phyloP scores from a whole-genome alignment of 345 rosid species.

The Syzygium aromaticum region DNA sequence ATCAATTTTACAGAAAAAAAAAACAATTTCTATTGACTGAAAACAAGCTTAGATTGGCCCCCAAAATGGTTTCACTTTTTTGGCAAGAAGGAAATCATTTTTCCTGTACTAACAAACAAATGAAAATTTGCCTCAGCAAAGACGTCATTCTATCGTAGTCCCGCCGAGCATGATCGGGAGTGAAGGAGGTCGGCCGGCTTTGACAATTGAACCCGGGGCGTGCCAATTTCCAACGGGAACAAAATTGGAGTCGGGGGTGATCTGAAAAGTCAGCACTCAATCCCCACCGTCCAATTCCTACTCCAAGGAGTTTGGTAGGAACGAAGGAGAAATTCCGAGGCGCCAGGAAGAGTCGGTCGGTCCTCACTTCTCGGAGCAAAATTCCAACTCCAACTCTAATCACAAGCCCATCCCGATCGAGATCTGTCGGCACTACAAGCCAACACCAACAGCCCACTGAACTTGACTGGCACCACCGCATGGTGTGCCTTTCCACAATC shows the following conservation, averaged over 20 bases:
- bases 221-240: neutral
- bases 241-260: neutral
- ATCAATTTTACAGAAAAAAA: too few relatives aligned
- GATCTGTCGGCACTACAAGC: neutral
- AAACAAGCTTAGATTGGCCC: fast-evolving
- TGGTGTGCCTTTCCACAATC: neutral
- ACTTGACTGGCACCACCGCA: neutral
- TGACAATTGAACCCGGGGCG: neutral
- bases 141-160: neutral
- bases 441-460: neutral
- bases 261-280: neutral
- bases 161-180: neutral
- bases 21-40: neutral
- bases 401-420: neutral
- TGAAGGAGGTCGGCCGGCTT: neutral
- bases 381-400: neutral
- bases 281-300: neutral
- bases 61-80: fast-evolving
- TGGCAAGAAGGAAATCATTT: neutral
- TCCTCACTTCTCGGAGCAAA: neutral
- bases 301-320: neutral
- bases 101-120: neutral
- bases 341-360: neutral
- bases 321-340: neutral
- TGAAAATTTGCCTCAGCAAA: neutral